Evolutionary conservation across 768 basidiomycete genomes (phyloP).

Genomic region (Boletellus ananiceps): DNA sequence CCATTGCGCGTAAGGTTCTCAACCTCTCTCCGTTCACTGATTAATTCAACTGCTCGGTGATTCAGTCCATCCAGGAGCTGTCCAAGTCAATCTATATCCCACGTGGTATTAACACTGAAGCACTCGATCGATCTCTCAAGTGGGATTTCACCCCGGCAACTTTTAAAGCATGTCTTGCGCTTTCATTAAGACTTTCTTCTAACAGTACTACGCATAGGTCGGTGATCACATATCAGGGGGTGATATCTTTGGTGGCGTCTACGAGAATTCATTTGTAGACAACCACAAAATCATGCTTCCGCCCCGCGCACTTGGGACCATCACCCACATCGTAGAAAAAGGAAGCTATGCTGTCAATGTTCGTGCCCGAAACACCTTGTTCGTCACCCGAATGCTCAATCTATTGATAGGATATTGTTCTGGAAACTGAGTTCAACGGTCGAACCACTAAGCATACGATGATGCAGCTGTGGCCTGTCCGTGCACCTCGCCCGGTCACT

Average conservation of each 20-base stretch:
- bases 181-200: slow-evolving; percentile 5
- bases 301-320: slow-evolving; percentile 91
- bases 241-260: slow-evolving; percentile 92
- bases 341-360: slow-evolving; percentile 92
- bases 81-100: slow-evolving; percentile 99
- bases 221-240: slow-evolving; percentile 98
- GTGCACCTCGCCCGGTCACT: slow-evolving; percentile 92
- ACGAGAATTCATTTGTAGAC: slow-evolving; percentile 94
- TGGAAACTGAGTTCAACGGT: slow-evolving; percentile 97
- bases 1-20: slow-evolving; percentile 67
- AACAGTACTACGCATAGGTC: slow-evolving; percentile 43
- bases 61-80: slow-evolving; percentile 84
- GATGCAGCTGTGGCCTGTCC: slow-evolving; percentile 99
- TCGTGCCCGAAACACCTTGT: slow-evolving; percentile 25
- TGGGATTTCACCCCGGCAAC: slow-evolving; percentile 93
- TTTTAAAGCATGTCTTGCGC: slow-evolving; percentile 53
- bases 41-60: slow-evolving; percentile 6
- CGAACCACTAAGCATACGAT: slow-evolving; percentile 89
- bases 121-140: slow-evolving; percentile 78
- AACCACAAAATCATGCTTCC: slow-evolving; percentile 97
- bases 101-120: slow-evolving; percentile 96
- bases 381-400: slow-evolving; percentile 1
- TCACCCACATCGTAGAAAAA: slow-evolving; percentile 90
- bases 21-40: background rate
- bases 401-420: slow-evolving; percentile 70